Conservation (phyloP, 176 grass and related monocot genomes). For the Carex littledalei region DNA sequence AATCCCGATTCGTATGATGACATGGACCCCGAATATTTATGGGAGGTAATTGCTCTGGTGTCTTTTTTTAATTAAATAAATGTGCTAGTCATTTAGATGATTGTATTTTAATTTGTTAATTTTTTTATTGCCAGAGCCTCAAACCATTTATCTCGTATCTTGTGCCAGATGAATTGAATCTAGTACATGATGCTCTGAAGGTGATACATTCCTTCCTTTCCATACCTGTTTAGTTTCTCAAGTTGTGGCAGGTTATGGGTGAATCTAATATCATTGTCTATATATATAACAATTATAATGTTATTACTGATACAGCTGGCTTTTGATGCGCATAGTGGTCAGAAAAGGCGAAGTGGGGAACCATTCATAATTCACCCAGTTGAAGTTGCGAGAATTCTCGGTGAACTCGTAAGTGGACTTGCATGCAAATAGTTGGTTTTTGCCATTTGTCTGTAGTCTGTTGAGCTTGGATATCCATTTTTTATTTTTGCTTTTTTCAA, state of each 20-base stretch:
- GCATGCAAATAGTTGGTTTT: not conserved
- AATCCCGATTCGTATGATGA: slow-evolving; percentile 27
- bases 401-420: slow-evolving; percentile 69
- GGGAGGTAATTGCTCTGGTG: slow-evolving; percentile 57
- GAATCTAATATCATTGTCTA: not conserved
- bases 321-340: slow-evolving; percentile 89
- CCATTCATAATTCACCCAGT: slow-evolving; percentile 99
- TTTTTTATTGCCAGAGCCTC: slow-evolving; percentile 55
- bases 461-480: slow-evolving; percentile 19
- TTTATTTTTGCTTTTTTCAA: slow-evolving; percentile 37
- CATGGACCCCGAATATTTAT: slow-evolving; percentile 69
- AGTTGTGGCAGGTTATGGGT: not conserved
- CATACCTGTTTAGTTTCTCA: not conserved
- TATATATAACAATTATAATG: slow-evolving; percentile 24
- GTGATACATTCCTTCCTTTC: slow-evolving; percentile 32
- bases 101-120: slow-evolving; percentile 14
- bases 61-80: not conserved
- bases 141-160: slow-evolving; percentile 85
- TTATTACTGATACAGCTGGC: slow-evolving; percentile 64
- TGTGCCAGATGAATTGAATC: slow-evolving; percentile 71
- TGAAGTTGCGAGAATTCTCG: slow-evolving; percentile 94
- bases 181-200: slow-evolving; percentile 80
- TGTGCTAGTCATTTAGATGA: slow-evolving; percentile 21
- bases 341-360: slow-evolving; percentile 92
- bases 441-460: slow-evolving; percentile 24